Evolutionary conservation across 768 basidiomycete genomes (phyloP), one percentile per base, ranked within the genome.

Genomic region (Tulasnella sp.): DNA sequence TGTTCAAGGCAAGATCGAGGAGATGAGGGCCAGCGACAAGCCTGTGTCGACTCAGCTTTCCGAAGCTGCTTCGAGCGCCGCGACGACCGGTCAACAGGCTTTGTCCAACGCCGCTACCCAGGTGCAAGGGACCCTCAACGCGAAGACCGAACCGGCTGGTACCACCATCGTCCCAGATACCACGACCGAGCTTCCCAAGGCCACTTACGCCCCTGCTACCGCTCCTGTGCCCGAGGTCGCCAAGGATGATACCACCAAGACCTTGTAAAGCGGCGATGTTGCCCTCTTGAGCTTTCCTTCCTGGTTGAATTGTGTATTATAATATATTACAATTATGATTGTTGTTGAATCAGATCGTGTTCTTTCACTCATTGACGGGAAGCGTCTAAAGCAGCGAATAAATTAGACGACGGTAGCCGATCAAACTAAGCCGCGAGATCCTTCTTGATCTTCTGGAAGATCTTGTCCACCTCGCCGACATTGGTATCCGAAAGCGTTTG

Each of bases 401-500:
- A 36, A n/a, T 22, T 36, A 12, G 9, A 65, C 16, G n/a, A 34
- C 32, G 5, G 19, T 11, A 34, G 39, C 39, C 34, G n/a, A 65
- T 37, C n/a, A n/a, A 34, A 26, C 64, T 65, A 65, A 12, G 64
- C 16, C 8, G 29, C 64, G n/a, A 65, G 64, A 9, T 65, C 64
- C 44, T 75, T 75, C 67, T 76, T 76, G 16, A 73, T 47, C 42
- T 84, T 84, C 0, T 82, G 83, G 35, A 93, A 79, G 71, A 88
- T 83, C 69, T 85, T 86, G 78, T 93, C 91, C 16, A 91, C 81
- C 52, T 92, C 89, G 1, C 77, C 81, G 19, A 91, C 79, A 71
- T 87, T 84, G 73, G 81, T 84, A 74, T 92, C 88, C 0, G 83
- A 82, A 14, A 94, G 81, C 75, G 88, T 90, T 77, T 92, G 90